Percentiles rank a stretch among this genome's conserved stretches.
These are phyloP conservation scores for Kregervanrija pseudodelftensis DNA, from an alignment of 805 yeast species.

Conservation along the genomic window DNA sequence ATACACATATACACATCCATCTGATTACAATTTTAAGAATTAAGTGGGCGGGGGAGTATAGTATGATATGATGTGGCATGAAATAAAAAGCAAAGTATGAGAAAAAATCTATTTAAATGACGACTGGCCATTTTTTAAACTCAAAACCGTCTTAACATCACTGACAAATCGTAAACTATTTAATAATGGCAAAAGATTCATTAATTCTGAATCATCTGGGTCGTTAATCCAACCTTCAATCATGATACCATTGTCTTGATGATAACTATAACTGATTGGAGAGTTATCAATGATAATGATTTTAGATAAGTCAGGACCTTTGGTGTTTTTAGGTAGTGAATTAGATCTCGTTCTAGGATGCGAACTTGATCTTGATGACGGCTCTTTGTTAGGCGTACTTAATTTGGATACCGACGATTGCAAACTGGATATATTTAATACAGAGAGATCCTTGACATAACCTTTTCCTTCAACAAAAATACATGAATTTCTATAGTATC, in stretches of 20 bases:
- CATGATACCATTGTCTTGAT: constrained; percentile 82
- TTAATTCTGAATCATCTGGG: constrained; percentile 79
- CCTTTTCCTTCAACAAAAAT: constrained; percentile 73
- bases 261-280: constrained; percentile 79
- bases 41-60: background rate
- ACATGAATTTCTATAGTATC: constrained; percentile 79
- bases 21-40: no score
- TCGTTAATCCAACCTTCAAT: constrained; percentile 98
- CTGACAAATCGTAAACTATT: constrained; percentile 70
- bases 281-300: constrained; percentile 86
- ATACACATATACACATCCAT: no score
- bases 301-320: constrained; percentile 50
- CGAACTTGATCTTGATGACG: constrained; percentile 1
- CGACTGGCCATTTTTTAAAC: constrained; percentile 67
- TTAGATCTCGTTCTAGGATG: constrained; percentile 7
- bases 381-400: background rate
- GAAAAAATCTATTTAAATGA: constrained; percentile 33
- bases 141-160: constrained; percentile 74
- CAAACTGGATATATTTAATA: constrained; percentile 13
- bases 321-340: constrained; percentile 2
- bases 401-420: background rate
- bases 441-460: constrained; percentile 68
- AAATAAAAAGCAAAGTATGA: no score
- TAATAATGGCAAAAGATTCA: constrained; percentile 75
- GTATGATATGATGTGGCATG: background rate